Conservation (phyloP, 345 rosid species). For the Eucalyptus curtisii region DNA sequence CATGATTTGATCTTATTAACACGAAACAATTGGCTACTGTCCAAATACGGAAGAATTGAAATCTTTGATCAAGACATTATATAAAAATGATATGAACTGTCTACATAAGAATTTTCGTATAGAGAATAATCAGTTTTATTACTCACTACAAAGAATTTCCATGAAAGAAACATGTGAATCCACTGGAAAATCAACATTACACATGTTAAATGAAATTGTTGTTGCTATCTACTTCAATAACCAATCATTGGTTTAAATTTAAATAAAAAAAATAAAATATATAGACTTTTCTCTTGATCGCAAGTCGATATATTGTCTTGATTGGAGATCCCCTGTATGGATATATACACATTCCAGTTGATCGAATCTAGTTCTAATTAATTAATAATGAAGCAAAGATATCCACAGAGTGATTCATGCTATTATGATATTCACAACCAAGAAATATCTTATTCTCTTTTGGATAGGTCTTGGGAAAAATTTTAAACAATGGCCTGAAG, state of each 20-base stretch:
- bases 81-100: background rate
- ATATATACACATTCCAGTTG: fast-evolving
- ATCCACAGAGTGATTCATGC: fast-evolving
- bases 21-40: background rate
- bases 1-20: background rate
- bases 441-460: background rate
- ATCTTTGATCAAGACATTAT: background rate
- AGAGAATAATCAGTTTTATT: background rate
- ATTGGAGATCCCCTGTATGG: background rate
- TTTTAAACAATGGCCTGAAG: fast-evolving
- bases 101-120: background rate
- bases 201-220: background rate
- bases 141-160: background rate
- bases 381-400: background rate
- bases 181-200: background rate
- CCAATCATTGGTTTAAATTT: background rate
- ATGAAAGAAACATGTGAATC: background rate
- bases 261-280: background rate
- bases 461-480: fast-evolving
- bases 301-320: background rate
- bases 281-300: background rate
- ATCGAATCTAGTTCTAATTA: background rate
- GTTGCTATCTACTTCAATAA: background rate
- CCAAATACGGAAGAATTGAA: background rate
- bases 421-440: background rate